phyloP scores from a whole-genome alignment of 2,329 filamentous ascomycete genomes.

The Fusarium buharicum region DNA sequence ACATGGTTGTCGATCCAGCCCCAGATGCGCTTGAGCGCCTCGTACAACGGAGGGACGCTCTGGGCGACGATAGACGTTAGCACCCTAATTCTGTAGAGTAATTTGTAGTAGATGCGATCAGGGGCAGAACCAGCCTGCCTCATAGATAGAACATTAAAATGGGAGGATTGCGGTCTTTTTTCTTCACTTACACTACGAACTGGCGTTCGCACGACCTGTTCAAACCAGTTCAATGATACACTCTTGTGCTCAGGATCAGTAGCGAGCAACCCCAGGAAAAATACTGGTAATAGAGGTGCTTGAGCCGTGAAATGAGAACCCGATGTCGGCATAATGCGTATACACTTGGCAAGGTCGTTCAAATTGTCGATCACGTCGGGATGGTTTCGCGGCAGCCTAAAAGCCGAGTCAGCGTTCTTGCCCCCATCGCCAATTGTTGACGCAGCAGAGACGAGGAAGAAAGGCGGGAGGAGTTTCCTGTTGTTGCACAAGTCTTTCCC shows the following conservation, averaged over 20 bases:
- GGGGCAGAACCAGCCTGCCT: slow-evolving; percentile 40
- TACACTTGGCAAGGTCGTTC: slow-evolving; percentile 50
- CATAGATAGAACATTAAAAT: slow-evolving; percentile 18
- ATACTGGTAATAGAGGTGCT: slow-evolving; percentile 55
- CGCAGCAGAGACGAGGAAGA: neutral
- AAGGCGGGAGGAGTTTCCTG: neutral
- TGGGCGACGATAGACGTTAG: slow-evolving; percentile 37
- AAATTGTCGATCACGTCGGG: slow-evolving; percentile 49
- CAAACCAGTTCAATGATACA: slow-evolving; percentile 51
- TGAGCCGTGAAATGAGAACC: slow-evolving; percentile 55
- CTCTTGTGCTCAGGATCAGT: slow-evolving; percentile 44
- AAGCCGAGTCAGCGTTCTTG: slow-evolving; percentile 15
- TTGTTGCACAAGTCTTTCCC: neutral
- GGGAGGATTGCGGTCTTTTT: slow-evolving; percentile 16
- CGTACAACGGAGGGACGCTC: slow-evolving; percentile 55
- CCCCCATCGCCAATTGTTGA: neutral
- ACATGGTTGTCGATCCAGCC: slow-evolving; percentile 50
- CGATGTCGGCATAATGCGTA: slow-evolving; percentile 55
- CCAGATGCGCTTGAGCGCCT: slow-evolving; percentile 50
- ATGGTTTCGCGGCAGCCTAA: slow-evolving; percentile 53
- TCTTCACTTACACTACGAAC: slow-evolving; percentile 53
- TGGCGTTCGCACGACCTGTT: slow-evolving; percentile 50
- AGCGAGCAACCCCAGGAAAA: slow-evolving; percentile 53
- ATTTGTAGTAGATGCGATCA: slow-evolving; percentile 27
- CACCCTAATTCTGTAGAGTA: slow-evolving; percentile 37